Evolutionary conservation across 306 rosid genomes (phyloP).

Genomic region (Cicer chorassanicum): DNA sequence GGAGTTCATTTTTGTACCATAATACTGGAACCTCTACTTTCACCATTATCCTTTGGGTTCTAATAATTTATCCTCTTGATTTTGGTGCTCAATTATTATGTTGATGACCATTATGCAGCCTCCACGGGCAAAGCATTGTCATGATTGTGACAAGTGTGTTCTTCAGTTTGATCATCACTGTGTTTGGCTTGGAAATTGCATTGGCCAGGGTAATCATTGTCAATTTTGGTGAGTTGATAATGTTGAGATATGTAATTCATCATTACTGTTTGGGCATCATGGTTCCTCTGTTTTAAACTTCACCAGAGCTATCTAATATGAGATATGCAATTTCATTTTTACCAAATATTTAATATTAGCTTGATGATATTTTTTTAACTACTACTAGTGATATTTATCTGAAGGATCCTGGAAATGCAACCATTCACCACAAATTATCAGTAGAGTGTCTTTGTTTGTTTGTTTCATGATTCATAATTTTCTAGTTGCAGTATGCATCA

Average conservation of each 20-base stretch:
- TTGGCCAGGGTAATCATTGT: constrained; percentile 95
- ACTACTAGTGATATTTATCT: constrained; percentile 31
- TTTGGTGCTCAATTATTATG: constrained; percentile 41
- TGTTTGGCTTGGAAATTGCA: constrained; percentile 99
- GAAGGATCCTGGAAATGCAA: constrained; percentile 41
- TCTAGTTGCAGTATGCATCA: constrained; percentile 32
- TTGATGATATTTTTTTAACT: constrained; percentile 30
- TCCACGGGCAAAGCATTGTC: constrained; percentile 96
- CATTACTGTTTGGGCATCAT: constrained; percentile 28
- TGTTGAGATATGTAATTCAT: constrained; percentile 30
- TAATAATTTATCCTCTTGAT: constrained; percentile 35
- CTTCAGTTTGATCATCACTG: constrained; percentile 99
- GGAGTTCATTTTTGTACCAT: constrained; percentile 28
- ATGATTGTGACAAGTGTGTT: constrained; percentile 93
- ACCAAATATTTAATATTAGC: constrained; percentile 8
- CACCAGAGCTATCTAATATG: neutral
- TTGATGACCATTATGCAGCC: constrained; percentile 68
- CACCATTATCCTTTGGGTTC: constrained; percentile 17
- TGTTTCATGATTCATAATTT: constrained; percentile 17
- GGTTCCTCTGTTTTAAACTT: constrained; percentile 9
- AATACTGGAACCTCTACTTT: constrained; percentile 10
- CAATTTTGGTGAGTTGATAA: constrained; percentile 84
- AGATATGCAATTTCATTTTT: constrained; percentile 33
- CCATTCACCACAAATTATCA: constrained; percentile 9
- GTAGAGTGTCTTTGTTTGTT: constrained; percentile 25